phyloP scores from a whole-genome alignment of 768 basidiomycete genomes.

The Amanita subjunquillea region DNA sequence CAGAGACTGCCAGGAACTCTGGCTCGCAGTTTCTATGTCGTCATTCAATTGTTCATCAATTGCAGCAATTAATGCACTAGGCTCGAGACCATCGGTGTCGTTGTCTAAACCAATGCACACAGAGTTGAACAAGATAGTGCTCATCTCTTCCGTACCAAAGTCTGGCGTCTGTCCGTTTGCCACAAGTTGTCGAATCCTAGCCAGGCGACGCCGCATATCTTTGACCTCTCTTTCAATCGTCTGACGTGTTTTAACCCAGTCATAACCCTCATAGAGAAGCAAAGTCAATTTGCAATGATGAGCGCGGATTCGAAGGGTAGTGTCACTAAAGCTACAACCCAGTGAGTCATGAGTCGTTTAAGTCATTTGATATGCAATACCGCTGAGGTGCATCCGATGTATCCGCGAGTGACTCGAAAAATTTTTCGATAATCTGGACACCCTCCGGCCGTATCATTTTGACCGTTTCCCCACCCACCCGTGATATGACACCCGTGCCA shows the following conservation, averaged over 20 bases:
- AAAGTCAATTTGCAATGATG: constrained; percentile 55
- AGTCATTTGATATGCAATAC: constrained; percentile 25
- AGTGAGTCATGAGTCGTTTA: neutral
- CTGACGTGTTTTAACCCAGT: constrained; percentile 81
- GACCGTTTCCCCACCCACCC: constrained; percentile 78
- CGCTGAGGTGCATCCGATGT: constrained; percentile 28
- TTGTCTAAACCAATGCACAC: constrained; percentile 87
- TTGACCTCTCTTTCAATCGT: constrained; percentile 83
- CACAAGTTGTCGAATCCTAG: constrained; percentile 86
- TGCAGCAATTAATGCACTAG: constrained; percentile 72
- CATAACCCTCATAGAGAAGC: constrained; percentile 87
- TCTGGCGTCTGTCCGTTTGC: constrained; percentile 85
- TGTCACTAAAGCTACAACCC: constrained; percentile 29
- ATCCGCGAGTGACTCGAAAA: constrained; percentile 60
- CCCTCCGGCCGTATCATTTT: constrained; percentile 57
- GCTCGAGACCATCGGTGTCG: constrained; percentile 65
- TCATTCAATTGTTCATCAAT: constrained; percentile 88
- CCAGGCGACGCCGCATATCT: constrained; percentile 76
- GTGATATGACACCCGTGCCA: constrained; percentile 39
- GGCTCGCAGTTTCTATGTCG: constrained; percentile 60
- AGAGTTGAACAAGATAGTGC: constrained; percentile 83
- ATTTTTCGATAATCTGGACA: constrained; percentile 62
- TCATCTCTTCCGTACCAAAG: constrained; percentile 59
- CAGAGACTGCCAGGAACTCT: constrained; percentile 90
- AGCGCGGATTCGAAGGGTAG: constrained; percentile 42